phyloP scores from a whole-genome alignment of 805 yeast genomes.

The Candida nanaspora region DNA sequence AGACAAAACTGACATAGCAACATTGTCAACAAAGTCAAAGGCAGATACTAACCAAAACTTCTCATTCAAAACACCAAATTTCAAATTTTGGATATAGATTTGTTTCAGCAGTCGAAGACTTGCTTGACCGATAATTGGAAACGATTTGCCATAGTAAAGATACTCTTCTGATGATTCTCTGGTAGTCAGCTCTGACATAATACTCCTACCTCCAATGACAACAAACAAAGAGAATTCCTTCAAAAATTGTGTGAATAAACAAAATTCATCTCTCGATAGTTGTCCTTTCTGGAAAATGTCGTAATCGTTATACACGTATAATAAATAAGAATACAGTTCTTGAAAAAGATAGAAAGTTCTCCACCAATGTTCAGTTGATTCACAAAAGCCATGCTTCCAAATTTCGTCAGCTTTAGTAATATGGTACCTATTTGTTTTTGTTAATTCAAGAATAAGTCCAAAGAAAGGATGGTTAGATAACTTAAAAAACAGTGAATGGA shows the following conservation, averaged over 20 bases:
- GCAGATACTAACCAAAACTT: constrained; percentile 46
- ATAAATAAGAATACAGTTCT: constrained; percentile 60
- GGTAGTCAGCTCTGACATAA: constrained; percentile 3
- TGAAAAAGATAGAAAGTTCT: constrained; percentile 42
- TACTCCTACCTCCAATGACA: constrained; percentile 16
- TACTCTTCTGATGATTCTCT: constrained; percentile 1
- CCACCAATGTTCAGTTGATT: constrained; percentile 20
- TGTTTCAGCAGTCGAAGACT: constrained; percentile 55
- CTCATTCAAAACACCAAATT: constrained; percentile 43
- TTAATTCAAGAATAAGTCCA: constrained; percentile 9
- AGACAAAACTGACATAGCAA: neutral
- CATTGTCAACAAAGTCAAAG: constrained; percentile 8
- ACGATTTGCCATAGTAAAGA: neutral
- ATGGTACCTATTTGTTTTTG: constrained; percentile 10
- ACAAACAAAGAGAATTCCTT: constrained; percentile 40
- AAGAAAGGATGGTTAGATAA: constrained; percentile 13
- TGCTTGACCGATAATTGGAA: constrained; percentile 17
- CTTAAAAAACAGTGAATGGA: constrained; percentile 13
- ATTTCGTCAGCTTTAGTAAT: constrained; percentile 7
- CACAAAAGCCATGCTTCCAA: constrained; percentile 10
- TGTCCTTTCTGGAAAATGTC: constrained; percentile 44
- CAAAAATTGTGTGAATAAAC: constrained; percentile 38
- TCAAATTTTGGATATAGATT: constrained; percentile 56
- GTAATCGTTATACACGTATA: constrained; percentile 58
- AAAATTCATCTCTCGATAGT: constrained; percentile 31